A percentile compares a stretch with the other conserved stretches of the same genome.
These are phyloP conservation scores for Lipomyces japonicus DNA, from an alignment of 805 yeast species.

Conservation along the genomic window DNA sequence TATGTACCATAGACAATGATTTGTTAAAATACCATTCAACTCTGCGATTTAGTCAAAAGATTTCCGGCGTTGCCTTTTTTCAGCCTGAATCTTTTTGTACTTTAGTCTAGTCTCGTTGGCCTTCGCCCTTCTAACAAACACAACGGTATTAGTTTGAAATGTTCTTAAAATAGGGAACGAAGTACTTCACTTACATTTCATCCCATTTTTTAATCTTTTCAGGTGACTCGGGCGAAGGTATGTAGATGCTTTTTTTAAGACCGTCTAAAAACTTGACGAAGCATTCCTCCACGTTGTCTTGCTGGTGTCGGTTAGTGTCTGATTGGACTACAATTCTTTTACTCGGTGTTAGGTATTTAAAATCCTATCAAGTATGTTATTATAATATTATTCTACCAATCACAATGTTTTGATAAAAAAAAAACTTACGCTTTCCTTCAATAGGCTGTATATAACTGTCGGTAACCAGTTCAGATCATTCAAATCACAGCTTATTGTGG, in stretches of 20 bases:
- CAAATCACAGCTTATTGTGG: constrained; percentile 54
- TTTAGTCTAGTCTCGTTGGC: background rate
- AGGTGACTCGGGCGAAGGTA: constrained; percentile 31
- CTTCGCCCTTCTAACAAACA: background rate
- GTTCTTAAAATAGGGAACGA: background rate
- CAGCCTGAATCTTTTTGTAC: background rate
- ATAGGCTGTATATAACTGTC: constrained; percentile 43
- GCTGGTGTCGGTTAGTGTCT: constrained; percentile 57
- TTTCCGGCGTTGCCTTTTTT: background rate
- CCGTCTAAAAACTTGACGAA: constrained; percentile 55
- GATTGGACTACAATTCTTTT: constrained; percentile 59
- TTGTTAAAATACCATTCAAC: too few species aligned
- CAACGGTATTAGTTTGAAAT: background rate
- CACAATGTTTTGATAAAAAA: constrained; percentile 3
- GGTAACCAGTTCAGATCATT: constrained; percentile 59
- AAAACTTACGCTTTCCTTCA: constrained; percentile 33
- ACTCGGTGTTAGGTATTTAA: constrained; percentile 53
- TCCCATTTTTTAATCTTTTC: constrained; percentile 15
- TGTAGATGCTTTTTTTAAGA: constrained; percentile 46
- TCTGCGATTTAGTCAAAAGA: background rate
- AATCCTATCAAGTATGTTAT: constrained; percentile 29
- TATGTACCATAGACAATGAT: background rate
- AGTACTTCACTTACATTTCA: constrained; percentile 7
- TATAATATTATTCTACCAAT: background rate
- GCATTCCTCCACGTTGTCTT: constrained; percentile 55